Percentiles rank a stretch among this genome's conserved stretches.
Conservation (phyloP, 2,329 filamentous ascomycete species). For the Pseudonectria buxi region DNA sequence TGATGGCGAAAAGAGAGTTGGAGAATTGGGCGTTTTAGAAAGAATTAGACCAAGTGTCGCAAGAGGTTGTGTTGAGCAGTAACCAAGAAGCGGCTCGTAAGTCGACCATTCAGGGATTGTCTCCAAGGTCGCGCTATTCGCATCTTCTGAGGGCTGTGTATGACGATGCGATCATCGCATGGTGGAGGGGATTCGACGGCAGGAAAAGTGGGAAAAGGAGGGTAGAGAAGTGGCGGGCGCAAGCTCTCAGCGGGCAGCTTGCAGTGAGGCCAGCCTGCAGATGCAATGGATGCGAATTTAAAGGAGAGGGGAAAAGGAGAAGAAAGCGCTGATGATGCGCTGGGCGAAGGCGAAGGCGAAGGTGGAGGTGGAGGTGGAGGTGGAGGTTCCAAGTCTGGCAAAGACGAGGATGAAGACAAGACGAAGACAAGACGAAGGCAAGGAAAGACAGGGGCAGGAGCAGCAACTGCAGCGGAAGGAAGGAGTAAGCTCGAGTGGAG, state of each 20-base stretch:
- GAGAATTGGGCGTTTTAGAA: slow-evolving; percentile 1
- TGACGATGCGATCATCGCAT: slow-evolving; percentile 20
- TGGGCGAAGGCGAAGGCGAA: slow-evolving; percentile 4
- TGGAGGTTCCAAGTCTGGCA: no score
- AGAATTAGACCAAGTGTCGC: slow-evolving; percentile 2
- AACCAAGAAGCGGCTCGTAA: slow-evolving; percentile 7
- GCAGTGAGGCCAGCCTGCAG: no score
- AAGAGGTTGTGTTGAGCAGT: slow-evolving; percentile 13
- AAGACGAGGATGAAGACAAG: no score
- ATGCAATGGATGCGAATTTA: slow-evolving; percentile 1
- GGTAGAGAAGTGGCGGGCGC: slow-evolving; percentile 1
- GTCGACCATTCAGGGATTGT: slow-evolving; percentile 16
- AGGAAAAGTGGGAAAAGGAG: background rate
- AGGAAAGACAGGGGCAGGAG: slow-evolving; percentile 3
- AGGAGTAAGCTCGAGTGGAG: slow-evolving; percentile 4
- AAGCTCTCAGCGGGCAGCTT: no score
- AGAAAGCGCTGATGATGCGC: slow-evolving; percentile 7
- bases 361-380: slow-evolving; percentile 9
- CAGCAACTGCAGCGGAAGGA: background rate
- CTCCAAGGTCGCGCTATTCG: slow-evolving; percentile 16
- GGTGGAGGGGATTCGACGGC: slow-evolving; percentile 5
- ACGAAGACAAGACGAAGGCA: slow-evolving; percentile 1
- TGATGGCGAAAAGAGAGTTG: slow-evolving; percentile 15
- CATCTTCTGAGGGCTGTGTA: slow-evolving; percentile 19
- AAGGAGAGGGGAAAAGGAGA: slow-evolving; percentile 11